A percentile compares a stretch with the other conserved stretches of the same genome.
Evolutionary conservation across 208 protist species (phyloP).

Genomic region (Herpetomonas samuelpessoai): DNA sequence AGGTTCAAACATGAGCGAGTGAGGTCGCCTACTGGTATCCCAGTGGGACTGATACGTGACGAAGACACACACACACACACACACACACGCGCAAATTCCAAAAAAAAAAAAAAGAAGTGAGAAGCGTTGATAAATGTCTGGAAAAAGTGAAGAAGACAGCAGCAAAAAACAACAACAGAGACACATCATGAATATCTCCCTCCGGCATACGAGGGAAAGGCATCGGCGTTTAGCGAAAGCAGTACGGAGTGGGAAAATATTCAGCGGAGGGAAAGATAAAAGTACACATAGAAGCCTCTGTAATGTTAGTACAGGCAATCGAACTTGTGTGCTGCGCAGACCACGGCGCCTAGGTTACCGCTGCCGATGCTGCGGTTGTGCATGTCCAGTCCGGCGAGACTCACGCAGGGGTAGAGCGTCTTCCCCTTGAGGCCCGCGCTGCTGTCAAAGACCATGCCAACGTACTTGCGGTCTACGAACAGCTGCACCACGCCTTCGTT

Average conservation of each 20-base stretch:
- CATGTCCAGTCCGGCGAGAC: constrained; percentile 61
- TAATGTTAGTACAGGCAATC: constrained; percentile 36
- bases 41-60: no score
- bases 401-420: constrained; percentile 67
- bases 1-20: no score
- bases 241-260: background rate
- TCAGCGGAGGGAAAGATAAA: constrained; percentile 3
- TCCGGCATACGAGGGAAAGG: background rate
- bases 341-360: constrained; percentile 45
- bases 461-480: constrained; percentile 77
- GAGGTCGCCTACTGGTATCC: no score
- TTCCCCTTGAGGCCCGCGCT: constrained; percentile 48
- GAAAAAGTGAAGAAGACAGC: background rate
- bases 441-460: constrained; percentile 63
- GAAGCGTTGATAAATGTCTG: background rate
- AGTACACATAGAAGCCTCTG: constrained; percentile 10
- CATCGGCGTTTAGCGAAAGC: background rate
- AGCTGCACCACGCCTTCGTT: constrained; percentile 74
- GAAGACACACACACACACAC: no score
- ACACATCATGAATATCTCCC: no score
- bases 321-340: constrained; percentile 33
- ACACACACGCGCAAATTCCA: constrained; percentile 3
- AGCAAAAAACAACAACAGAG: background rate
- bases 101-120: constrained; percentile 13
- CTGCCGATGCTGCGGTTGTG: constrained; percentile 63